phyloP scores from a whole-genome alignment of 495 filamentous ascomycete genomes.

The Friedmanniomyces endolithicus region DNA sequence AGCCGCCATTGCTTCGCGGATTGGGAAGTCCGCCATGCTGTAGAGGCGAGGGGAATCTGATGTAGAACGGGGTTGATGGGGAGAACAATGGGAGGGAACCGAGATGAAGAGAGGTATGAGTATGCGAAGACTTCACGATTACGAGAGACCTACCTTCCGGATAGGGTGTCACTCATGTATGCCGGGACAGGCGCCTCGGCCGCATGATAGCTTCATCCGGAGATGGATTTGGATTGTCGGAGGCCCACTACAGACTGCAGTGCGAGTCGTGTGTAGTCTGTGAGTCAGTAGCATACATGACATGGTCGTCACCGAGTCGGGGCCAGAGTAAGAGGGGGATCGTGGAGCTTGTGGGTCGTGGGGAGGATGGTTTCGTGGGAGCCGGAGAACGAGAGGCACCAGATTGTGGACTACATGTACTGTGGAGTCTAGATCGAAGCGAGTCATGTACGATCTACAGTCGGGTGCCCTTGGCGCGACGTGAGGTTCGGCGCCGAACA shows the following conservation, averaged over 20 bases:
- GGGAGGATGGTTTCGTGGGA: no score
- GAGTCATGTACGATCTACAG: no score
- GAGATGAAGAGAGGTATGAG: not conserved
- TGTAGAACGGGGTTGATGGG: not conserved
- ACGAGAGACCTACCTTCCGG: not conserved
- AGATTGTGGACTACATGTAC: no score
- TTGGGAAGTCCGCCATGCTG: constrained; percentile 8
- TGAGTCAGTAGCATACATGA: not conserved
- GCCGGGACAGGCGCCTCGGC: not conserved
- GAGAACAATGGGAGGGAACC: not conserved
- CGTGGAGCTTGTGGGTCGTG: no score
- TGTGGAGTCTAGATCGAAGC: no score
- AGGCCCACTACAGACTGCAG: not conserved
- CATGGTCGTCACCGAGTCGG: not conserved
- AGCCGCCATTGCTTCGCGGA: constrained; percentile 2
- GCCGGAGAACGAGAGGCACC: no score
- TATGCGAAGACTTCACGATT: not conserved
- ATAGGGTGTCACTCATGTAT: not conserved
- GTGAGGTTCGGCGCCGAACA: no score
- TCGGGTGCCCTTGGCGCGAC: no score
- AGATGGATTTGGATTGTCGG: not conserved
- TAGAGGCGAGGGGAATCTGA: not conserved
- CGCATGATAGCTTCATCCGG: not conserved
- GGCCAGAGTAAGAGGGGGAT: no score
- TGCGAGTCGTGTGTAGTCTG: not conserved